These are phyloP conservation scores for Beta macrorhiza DNA, from an alignment of 179 eudicot species.

Conservation along the genomic window DNA sequence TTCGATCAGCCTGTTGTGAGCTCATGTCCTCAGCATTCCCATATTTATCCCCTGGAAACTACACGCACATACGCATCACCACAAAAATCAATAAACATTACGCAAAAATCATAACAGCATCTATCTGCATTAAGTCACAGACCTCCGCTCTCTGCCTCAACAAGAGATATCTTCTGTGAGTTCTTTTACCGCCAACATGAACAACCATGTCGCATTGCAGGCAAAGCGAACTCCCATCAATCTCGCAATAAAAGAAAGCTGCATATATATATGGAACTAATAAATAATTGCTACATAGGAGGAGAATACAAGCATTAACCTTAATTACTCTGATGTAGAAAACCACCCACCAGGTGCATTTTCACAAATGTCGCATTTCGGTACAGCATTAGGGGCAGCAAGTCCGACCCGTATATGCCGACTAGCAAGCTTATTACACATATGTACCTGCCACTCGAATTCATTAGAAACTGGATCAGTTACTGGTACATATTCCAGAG, in stretches of 20 bases:
- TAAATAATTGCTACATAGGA: slow-evolving; percentile 14
- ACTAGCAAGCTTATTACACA: slow-evolving; percentile 44
- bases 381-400: slow-evolving; percentile 41
- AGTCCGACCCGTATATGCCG: slow-evolving; percentile 43
- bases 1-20: slow-evolving; percentile 29
- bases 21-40: slow-evolving; percentile 21
- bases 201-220: slow-evolving; percentile 45
- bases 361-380: slow-evolving; percentile 43
- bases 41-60: slow-evolving; percentile 44
- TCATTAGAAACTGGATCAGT: slow-evolving; percentile 5
- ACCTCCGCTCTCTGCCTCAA: slow-evolving; percentile 43
- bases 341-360: slow-evolving; percentile 41
- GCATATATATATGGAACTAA: slow-evolving; percentile 8
- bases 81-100: not conserved
- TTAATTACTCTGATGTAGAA: not conserved
- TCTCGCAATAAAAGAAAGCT: slow-evolving; percentile 44
- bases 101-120: slow-evolving; percentile 9
- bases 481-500: not conserved
- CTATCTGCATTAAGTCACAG: slow-evolving; percentile 17
- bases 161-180: slow-evolving; percentile 39
- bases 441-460: slow-evolving; percentile 31
- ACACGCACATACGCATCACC: slow-evolving; percentile 22
- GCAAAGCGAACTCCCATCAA: slow-evolving; percentile 43
- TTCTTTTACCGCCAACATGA: slow-evolving; percentile 45
- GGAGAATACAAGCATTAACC: not conserved